phyloP scores from a whole-genome alignment of 2,329 filamentous ascomycete genomes.

The Chaetomium globosum region DNA sequence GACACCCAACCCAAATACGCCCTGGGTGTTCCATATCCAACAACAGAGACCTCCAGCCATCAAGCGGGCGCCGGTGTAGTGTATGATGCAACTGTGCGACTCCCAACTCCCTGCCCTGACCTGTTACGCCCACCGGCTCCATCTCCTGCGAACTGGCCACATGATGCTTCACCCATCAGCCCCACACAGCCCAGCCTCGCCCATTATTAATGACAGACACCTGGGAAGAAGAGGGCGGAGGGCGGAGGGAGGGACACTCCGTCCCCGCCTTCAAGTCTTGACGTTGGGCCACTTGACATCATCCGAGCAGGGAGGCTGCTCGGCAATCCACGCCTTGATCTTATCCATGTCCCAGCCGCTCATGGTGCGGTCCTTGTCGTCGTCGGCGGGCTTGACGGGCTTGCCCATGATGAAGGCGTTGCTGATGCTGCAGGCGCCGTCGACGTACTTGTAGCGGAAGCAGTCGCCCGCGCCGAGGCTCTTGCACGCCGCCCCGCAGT shows the following conservation, averaged over 20 bases:
- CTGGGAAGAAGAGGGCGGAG: too few relatives aligned
- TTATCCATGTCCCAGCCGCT: slow-evolving; percentile 50
- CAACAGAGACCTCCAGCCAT: not conserved
- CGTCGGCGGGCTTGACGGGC: slow-evolving; percentile 41
- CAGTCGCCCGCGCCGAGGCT: slow-evolving; percentile 40
- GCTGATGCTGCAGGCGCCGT: slow-evolving; percentile 46
- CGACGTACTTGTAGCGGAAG: slow-evolving; percentile 48
- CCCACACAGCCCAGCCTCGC: not conserved
- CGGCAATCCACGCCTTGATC: slow-evolving; percentile 47
- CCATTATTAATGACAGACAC: not conserved
- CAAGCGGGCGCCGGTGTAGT: not conserved
- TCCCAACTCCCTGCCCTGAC: not conserved
- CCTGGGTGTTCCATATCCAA: not conserved
- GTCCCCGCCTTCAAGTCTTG: not conserved
- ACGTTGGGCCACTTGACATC: slow-evolving; percentile 41
- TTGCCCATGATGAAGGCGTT: slow-evolving; percentile 46
- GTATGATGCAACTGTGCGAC: not conserved
- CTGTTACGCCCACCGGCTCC: not conserved
- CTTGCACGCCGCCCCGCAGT: slow-evolving; percentile 52
- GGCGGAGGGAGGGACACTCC: too few relatives aligned
- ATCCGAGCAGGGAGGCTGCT: slow-evolving; percentile 43
- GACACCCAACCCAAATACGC: not conserved
- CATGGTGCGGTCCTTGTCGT: slow-evolving; percentile 39
- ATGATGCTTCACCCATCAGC: not conserved
- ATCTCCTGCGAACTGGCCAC: not conserved